Evolutionary conservation across 1,139 yeast species (phyloP).

Genomic region (Waltiozyma sp.): DNA sequence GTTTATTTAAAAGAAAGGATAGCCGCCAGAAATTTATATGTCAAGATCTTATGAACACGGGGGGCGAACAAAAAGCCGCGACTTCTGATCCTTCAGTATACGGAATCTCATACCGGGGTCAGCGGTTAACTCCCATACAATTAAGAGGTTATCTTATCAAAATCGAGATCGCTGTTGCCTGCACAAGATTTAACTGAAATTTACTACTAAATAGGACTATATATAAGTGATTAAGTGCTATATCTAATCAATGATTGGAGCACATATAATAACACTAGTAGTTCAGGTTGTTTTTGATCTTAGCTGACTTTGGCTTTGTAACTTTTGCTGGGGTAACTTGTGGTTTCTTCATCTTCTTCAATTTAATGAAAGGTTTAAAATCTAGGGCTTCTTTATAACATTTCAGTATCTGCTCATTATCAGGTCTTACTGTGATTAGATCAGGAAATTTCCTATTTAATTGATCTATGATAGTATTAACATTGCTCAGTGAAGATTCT

Average conservation of each 20-base stretch:
- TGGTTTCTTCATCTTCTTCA: not conserved
- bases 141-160: too few species aligned
- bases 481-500: slow-evolving; percentile 44
- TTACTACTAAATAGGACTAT: too few species aligned
- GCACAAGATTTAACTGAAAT: too few species aligned
- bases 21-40: not conserved
- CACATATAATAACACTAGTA: too few species aligned
- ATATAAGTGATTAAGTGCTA: too few species aligned
- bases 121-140: not conserved
- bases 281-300: not conserved
- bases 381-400: slow-evolving; percentile 40
- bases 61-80: not conserved
- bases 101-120: not conserved
- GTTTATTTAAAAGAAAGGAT: not conserved
- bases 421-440: slow-evolving; percentile 33
- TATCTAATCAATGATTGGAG: too few species aligned
- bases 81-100: not conserved
- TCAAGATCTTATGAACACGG: not conserved
- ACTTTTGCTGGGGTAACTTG: not conserved
- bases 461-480: slow-evolving; percentile 30
- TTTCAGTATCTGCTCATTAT: slow-evolving; percentile 25
- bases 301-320: not conserved
- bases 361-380: slow-evolving; percentile 37
- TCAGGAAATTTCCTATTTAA: slow-evolving; percentile 35
- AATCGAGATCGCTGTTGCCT: too few species aligned